phyloP scores from a whole-genome alignment of 345 rosid genomes.

The Odontarrhena argentea region DNA sequence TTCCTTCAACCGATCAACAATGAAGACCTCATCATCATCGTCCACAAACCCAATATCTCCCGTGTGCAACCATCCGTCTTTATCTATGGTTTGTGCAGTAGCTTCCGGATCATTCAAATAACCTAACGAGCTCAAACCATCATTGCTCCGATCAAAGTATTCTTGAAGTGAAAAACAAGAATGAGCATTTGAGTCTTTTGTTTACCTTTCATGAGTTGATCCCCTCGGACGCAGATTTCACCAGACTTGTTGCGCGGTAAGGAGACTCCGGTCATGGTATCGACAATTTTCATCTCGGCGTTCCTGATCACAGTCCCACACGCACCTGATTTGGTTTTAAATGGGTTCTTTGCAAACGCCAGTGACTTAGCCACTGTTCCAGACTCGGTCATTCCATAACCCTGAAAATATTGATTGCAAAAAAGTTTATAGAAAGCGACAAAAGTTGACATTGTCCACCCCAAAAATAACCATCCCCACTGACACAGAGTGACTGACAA shows the following conservation, averaged over 20 bases:
- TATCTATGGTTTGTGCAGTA: constrained; percentile 50
- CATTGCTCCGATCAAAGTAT: background rate
- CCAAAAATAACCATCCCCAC: background rate
- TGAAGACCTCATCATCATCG: constrained; percentile 60
- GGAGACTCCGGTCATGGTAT: constrained; percentile 62
- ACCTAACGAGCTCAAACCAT: constrained; percentile 32
- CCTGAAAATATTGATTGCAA: constrained; percentile 42
- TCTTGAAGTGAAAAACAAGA: background rate
- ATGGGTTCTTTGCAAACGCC: constrained; percentile 78
- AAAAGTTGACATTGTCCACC: background rate
- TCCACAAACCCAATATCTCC: constrained; percentile 75
- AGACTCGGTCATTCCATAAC: constrained; percentile 97
- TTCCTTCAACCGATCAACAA: constrained; percentile 75
- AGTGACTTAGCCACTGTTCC: constrained; percentile 84
- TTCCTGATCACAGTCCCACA: constrained; percentile 89
- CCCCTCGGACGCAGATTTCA: constrained; percentile 80
- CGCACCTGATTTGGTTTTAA: constrained; percentile 68
- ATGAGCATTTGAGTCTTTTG: background rate
- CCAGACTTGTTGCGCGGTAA: constrained; percentile 67
- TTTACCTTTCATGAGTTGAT: constrained; percentile 88
- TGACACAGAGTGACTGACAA: constrained; percentile 19
- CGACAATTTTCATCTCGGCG: constrained; percentile 87
- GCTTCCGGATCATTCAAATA: constrained; percentile 57
- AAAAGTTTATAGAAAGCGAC: background rate
- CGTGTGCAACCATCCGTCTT: constrained; percentile 68